Evolutionary conservation across 75 land plant species (phyloP), one percentile per base, ranked within the genome.

Genomic region (Selaginella moellendorffii): DNA sequence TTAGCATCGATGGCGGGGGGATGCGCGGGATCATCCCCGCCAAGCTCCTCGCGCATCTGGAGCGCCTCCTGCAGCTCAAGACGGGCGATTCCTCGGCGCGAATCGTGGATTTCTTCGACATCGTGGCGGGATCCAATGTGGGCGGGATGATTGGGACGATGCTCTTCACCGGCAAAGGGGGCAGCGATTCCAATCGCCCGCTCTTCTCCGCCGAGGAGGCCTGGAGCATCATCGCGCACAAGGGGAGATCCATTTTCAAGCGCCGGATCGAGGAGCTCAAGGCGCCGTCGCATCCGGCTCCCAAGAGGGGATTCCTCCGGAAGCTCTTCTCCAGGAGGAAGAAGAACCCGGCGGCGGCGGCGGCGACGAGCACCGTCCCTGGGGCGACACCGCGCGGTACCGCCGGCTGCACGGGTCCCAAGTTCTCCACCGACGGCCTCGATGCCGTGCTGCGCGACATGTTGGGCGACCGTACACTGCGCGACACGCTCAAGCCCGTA

Each of bases 1-100:
- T 90, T 27, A 74, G 83, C 75, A 83, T 93, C 36, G 98, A 93
- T 69, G 98, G 98, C 81, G 89, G 24, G 14, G 90, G 84, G 23
- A 69, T 79, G 68, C 36, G 71, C 58, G 76, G 74, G 53, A 66
- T 83, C 24, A 80, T 85, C 30, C 79, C 98, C 22, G 93, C 69
- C 2, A 65, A 71, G 14, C 69, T 85, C 2, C 72, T 93, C 2
- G 67, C 77, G 24, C 74, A 75, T 68, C 73, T 93, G 28, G 98
- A 93, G 58, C 69, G 70, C 8, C 68, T 63, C 53, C 73, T 93
- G 51, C 66, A 68, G 46, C 30, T 54, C 64, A 66, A 71, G 51
- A 76, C 83, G 52, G 81, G 83, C 26, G 72, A 93, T 65, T 65
- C 83, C 18, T 27, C 52, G n/a, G 80, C 96, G 29, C 62, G 72